Conservation (phyloP, 1,139 yeast genomes). For the Saccharomyces pastorianus region DNA sequence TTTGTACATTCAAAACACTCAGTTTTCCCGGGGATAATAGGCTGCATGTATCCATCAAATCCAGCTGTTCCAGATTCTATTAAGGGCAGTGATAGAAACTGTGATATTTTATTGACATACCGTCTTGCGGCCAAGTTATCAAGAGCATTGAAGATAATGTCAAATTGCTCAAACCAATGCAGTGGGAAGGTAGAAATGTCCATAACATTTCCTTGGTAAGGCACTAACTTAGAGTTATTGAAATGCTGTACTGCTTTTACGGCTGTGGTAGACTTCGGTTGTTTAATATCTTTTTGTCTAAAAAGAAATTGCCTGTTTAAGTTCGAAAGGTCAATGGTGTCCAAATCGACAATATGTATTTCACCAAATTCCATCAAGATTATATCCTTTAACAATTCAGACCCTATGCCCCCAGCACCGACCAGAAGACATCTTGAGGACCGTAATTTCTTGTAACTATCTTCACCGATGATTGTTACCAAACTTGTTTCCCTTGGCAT, state of each 20-base stretch:
- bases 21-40: conserved; percentile 70
- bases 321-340: conserved; percentile 86
- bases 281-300: conserved; percentile 76
- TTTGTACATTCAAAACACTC: conserved; percentile 93
- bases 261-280: conserved; percentile 78
- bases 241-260: conserved; percentile 71
- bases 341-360: conserved; percentile 86
- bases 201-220: conserved; percentile 87
- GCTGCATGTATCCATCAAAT: conserved; percentile 85
- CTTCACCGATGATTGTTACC: conserved; percentile 20
- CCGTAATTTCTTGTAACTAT: conserved; percentile 28
- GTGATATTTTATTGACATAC: conserved; percentile 76
- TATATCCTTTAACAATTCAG: conserved; percentile 83
- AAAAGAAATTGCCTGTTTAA: conserved; percentile 89
- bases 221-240: conserved; percentile 60
- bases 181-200: conserved; percentile 64
- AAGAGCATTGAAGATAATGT: conserved; percentile 78
- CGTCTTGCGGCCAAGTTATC: conserved; percentile 91
- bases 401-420: conserved; percentile 99
- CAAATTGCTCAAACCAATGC: conserved; percentile 74
- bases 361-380: conserved; percentile 80
- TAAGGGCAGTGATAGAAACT: conserved; percentile 64
- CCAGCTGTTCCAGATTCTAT: conserved; percentile 97
- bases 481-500: conserved; percentile 17
- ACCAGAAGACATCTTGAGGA: conserved; percentile 68